These are phyloP conservation scores for Yarrowia sp. DNA, from an alignment of 805 yeast species.

Conservation along the genomic window DNA sequence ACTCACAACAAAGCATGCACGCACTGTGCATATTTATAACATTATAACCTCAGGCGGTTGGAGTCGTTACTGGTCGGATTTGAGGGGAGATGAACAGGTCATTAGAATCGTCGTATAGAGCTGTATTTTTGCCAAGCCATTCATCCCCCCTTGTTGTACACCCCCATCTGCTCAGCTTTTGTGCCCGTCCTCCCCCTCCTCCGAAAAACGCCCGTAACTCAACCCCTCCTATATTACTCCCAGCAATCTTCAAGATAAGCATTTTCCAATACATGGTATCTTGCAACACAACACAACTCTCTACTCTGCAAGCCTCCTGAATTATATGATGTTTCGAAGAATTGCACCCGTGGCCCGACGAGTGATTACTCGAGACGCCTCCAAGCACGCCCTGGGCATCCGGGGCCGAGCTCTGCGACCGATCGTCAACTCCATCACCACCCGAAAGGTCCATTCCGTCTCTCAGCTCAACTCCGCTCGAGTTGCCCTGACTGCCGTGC, in stretches of 20 bases:
- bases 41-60: constrained; percentile 24
- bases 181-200: no score
- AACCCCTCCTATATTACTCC: constrained; percentile 19
- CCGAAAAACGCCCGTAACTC: constrained; percentile 2
- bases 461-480: constrained; percentile 35
- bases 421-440: constrained; percentile 32
- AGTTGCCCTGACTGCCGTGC: constrained; percentile 28
- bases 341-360: constrained; percentile 35
- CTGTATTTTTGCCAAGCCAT: no score
- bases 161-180: no score
- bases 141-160: no score
- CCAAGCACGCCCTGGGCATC: constrained; percentile 13
- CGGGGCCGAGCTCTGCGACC: constrained; percentile 36
- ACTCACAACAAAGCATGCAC: constrained; percentile 24
- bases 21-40: not conserved
- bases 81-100: not conserved
- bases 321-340: constrained; percentile 31
- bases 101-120: no score
- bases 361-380: constrained; percentile 22
- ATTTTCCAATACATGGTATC: constrained; percentile 20
- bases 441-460: constrained; percentile 36
- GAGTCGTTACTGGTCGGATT: constrained; percentile 16
- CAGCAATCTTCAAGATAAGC: constrained; percentile 34
- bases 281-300: constrained; percentile 10
- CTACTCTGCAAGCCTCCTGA: not conserved